Percentiles rank a stretch among this genome's conserved stretches.
These are phyloP conservation scores for Penicillium canescens DNA, from an alignment of 495 filamentous ascomycete species.

Conservation along the genomic window DNA sequence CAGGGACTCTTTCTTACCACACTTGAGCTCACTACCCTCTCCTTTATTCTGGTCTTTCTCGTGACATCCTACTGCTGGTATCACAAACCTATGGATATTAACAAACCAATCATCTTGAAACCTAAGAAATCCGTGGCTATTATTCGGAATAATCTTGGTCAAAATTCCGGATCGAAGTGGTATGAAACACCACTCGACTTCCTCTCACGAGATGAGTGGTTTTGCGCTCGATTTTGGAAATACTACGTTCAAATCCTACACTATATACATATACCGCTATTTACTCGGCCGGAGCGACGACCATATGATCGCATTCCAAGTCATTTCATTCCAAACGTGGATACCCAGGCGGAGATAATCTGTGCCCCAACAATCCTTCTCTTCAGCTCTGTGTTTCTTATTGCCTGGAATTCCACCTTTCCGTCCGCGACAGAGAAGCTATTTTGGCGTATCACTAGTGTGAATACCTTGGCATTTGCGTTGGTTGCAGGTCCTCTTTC, in stretches of 20 bases:
- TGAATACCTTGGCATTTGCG: constrained; percentile 16
- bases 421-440: constrained; percentile 19
- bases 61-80: constrained; percentile 44
- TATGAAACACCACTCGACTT: constrained; percentile 26
- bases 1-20: constrained; percentile 31
- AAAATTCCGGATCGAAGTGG: constrained; percentile 1
- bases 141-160: not conserved
- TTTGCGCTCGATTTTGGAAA: constrained; percentile 15
- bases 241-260: constrained; percentile 21
- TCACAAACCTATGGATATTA: constrained; percentile 39
- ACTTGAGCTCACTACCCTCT: constrained; percentile 43
- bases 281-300: constrained; percentile 6
- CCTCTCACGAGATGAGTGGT: constrained; percentile 19
- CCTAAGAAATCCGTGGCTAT: not conserved
- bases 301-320: constrained; percentile 23
- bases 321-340: constrained; percentile 8
- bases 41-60: constrained; percentile 39
- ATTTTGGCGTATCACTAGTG: constrained; percentile 27
- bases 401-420: constrained; percentile 32
- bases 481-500: not conserved
- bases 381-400: constrained; percentile 26
- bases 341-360: constrained; percentile 12
- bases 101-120: constrained; percentile 18
- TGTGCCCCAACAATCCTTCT: constrained; percentile 9
- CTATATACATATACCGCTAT: constrained; percentile 14